Base-by-base conservation (phyloP, 495 filamentous ascomycete species). In the Neurospora intermedia region DNA sequence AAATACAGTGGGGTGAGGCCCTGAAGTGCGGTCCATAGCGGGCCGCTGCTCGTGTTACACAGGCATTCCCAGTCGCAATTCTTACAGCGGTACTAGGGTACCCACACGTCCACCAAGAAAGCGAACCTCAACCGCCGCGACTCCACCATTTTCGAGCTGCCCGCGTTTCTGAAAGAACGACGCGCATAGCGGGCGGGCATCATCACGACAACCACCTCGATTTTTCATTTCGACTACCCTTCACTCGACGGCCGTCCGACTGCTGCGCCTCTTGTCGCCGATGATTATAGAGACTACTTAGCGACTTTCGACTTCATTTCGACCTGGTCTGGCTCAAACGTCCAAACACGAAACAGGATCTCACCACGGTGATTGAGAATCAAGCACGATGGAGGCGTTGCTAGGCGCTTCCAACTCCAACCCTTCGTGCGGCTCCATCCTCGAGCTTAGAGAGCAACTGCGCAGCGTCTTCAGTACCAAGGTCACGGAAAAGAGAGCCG, bases 391-490 rank as follows among this genome's bases (percentile, higher is more conserved):
- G 84, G 83, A 85, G 62, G 81, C 77, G 20, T 73, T 85, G 20
- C 76, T 83, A 31, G 66, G 76, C 35, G 77, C 71, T 11, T 70
- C 77, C 71, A 78, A 77, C 39, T 76, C 80, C 8, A 81, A 78
- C 70, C 62, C 73, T 27, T 73, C 79, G 23, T 84, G 83, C 77
- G 73, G 46, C 38, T 85, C 83, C 13, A 70, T 85, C 41, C 77
- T 75, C 39, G 82, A 86, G 15, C 75, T 87, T 20, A 81, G 83
- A 71, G 75, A 71, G 41, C 80, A 78, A 54, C 74, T 87, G 39
- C 81, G 81, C 71, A 71, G 75, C 43, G 41, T 80, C 0, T 77
- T 86, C 70, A 73, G 54, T 15, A 74, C 75, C 35, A 82, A 81
- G 69, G 78, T 81, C 1, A 80, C 80, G 6, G 79, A 81, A 11